A percentile compares a stretch with the other conserved stretches of the same genome.
Evolutionary conservation across 495 filamentous ascomycete species (phyloP).

Genomic region (Hamigera avellanea): DNA sequence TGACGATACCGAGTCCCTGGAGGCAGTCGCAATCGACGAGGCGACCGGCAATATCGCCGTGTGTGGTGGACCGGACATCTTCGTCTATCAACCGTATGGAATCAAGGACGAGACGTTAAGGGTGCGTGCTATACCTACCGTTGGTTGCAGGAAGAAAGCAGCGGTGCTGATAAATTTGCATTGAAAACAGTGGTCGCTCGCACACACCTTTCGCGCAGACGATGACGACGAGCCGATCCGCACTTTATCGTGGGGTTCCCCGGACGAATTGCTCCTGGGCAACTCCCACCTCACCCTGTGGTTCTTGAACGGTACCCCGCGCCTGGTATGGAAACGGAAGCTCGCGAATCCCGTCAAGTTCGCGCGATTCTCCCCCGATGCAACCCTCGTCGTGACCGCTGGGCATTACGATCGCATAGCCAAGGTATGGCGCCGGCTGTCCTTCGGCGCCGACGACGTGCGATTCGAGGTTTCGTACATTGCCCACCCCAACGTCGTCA

Average conservation of each 20-base stretch:
- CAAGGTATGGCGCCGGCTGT: constrained; percentile 85
- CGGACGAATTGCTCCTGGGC: constrained; percentile 72
- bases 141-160: neutral
- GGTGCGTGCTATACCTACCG: constrained; percentile 19
- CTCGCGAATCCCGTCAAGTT: constrained; percentile 65
- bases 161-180: constrained; percentile 5
- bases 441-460: constrained; percentile 73
- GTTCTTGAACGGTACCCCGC: constrained; percentile 36
- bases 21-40: constrained; percentile 69
- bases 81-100: constrained; percentile 71
- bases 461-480: constrained; percentile 89
- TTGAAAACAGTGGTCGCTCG: constrained; percentile 42
- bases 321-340: constrained; percentile 58
- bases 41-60: constrained; percentile 75
- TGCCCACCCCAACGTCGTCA: constrained; percentile 68
- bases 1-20: constrained; percentile 57
- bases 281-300: constrained; percentile 62
- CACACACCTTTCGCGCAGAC: constrained; percentile 27
- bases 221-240: constrained; percentile 35
- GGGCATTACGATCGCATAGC: constrained; percentile 71
- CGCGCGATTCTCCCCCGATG: constrained; percentile 77
- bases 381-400: constrained; percentile 70
- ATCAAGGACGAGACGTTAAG: constrained; percentile 51
- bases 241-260: constrained; percentile 76
- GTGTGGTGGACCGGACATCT: constrained; percentile 50